These are phyloP conservation scores for Limnanthes douglasii DNA, from an alignment of 345 rosid genomes.

Conservation along the genomic window DNA sequence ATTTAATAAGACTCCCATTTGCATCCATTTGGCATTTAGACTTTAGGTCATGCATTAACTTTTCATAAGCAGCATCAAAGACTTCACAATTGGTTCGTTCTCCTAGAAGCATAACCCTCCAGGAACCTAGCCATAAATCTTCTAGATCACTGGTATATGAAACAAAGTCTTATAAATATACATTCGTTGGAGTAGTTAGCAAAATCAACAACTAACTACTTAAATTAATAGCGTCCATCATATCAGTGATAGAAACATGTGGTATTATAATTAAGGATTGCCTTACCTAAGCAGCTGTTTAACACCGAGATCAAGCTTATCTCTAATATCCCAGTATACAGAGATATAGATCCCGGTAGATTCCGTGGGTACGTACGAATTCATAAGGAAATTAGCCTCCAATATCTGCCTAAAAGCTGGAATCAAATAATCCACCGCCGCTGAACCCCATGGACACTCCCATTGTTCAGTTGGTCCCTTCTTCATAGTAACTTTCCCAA, in stretches of 20 bases:
- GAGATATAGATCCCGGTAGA: slow-evolving; percentile 39
- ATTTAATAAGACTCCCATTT: slow-evolving; percentile 40
- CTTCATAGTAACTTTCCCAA: slow-evolving; percentile 12
- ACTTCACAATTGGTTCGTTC: slow-evolving; percentile 26
- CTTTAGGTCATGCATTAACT: slow-evolving; percentile 40
- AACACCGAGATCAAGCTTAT: slow-evolving; percentile 60
- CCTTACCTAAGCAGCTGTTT: slow-evolving; percentile 49
- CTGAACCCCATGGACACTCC: slow-evolving; percentile 83
- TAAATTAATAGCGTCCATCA: too few relatives aligned
- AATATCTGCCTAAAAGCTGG: slow-evolving; percentile 77
- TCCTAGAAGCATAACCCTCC: slow-evolving; percentile 64
- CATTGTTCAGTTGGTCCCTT: slow-evolving; percentile 28
- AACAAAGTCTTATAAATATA: too few relatives aligned
- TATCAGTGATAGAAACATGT: too few relatives aligned
- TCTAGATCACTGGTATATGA: slow-evolving; percentile 39
- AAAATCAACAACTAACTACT: too few relatives aligned
- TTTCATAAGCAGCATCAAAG: slow-evolving; percentile 30
- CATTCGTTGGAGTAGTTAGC: too few relatives aligned
- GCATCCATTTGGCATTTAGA: slow-evolving; percentile 56
- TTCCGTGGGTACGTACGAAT: slow-evolving; percentile 27
- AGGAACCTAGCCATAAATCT: slow-evolving; percentile 83
- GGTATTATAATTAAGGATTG: too few relatives aligned
- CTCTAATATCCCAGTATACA: slow-evolving; percentile 70
- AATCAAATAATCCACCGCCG: slow-evolving; percentile 53
- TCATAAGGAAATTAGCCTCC: slow-evolving; percentile 55